Base-by-base conservation (phyloP, 768 basidiomycete species). In the Phylloporus arenicola region DNA sequence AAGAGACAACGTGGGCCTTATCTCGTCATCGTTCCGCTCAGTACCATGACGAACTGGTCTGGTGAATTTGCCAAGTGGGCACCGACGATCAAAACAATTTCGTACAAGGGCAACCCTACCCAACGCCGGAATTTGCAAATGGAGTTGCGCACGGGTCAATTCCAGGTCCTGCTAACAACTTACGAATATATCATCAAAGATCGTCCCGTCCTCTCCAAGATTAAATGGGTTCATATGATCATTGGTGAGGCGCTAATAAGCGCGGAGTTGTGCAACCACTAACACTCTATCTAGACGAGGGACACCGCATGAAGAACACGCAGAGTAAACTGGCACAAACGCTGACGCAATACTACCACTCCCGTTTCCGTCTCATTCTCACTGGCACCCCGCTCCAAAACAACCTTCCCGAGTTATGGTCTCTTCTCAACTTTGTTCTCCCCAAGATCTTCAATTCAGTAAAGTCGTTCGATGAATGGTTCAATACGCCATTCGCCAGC, bases 391-490 rank as follows among this genome's bases (percentile, higher is more conserved):
- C 94, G 9, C 77, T 97, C 10, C 93, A 97, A 70, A 97, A 97
- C 73, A 97, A 97, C 67, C 82, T 97, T 31, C 92, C 93, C 6
- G 94, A 97, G 69, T 71, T 97, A 37, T 96, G 94, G 93, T 80
- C 94, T 1, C 76, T 96, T 41, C 84, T 97, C 63, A 97, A 97
- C 68, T 97, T 97, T 64, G 92, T 88, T 30, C 77, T 92, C 6
- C 92, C 92, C 13, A 92, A 90, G 70, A 83, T 98, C 64, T 98
- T 99, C 79, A 98, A 97, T 73, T 98, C 95, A 1, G 93, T 96
- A 53, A 95, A 97, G 68, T 95, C 93, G 19, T 98, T 99, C 67
- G 96, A 98, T 61, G 96, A 98, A 64, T 99, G 96, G 96, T 99
- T 98, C 79, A 98, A 97, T 73, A 96, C 95, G 2, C 96, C 96